These are phyloP conservation scores for Bromus sterilis DNA, from an alignment of 176 grass and related monocot species.

Conservation along the genomic window DNA sequence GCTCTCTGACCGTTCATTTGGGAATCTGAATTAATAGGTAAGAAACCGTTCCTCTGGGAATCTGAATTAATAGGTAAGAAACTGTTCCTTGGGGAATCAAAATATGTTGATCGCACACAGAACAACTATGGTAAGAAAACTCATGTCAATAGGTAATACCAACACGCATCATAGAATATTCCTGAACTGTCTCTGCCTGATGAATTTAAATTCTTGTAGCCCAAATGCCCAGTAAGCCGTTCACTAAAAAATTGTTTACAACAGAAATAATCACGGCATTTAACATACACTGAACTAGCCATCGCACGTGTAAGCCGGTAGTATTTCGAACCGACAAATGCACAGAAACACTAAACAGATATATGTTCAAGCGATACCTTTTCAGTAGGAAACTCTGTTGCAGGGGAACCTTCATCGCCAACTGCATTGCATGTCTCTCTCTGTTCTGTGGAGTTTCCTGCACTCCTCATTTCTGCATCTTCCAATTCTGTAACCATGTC, in stretches of 20 bases:
- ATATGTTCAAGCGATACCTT: slow-evolving; percentile 2
- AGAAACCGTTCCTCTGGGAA: no score
- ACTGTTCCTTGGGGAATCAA: no score
- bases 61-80: no score
- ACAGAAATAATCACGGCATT: neutral
- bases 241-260: neutral
- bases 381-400: neutral
- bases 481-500: neutral
- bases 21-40: slow-evolving; percentile 8
- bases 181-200: neutral
- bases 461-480: neutral
- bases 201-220: neutral
- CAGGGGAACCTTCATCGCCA: neutral
- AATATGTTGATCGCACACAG: no score
- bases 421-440: neutral
- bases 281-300: neutral
- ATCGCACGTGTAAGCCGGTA: neutral
- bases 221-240: neutral
- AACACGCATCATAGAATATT: neutral
- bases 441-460: neutral
- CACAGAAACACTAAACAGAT: neutral
- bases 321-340: neutral
- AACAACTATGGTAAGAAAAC: neutral
- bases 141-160: neutral
- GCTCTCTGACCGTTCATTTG: neutral